Base-by-base conservation (phyloP, 2,329 filamentous ascomycete genomes). In the Metarhizium anisopliae region DNA sequence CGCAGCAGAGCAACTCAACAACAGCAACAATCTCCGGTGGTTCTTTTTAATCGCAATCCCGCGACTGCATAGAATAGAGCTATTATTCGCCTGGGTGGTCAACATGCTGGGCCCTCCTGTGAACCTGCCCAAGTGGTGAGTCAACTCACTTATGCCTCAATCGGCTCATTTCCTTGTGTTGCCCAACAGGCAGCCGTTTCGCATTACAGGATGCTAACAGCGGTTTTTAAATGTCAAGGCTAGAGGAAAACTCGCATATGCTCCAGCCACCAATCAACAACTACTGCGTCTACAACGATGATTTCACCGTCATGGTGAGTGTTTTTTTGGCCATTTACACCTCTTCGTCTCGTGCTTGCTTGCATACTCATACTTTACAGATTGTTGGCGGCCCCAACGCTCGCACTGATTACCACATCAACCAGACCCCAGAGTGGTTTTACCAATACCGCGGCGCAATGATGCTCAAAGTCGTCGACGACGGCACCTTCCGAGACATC, bases 341-440 rank as follows among this genome's bases (percentile, higher is more conserved):
- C 29, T 18, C 42, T 14, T 36, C 4, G 20, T 13, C 1, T 25
- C 2, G 3, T 20, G 8, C 8, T 40, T 16, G 38, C 11, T 40
- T 40, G 38, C 11, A 30, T 43, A 20, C 42, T 25, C 18, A 43
- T 52, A 40, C 40, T 8, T 13, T 16, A 8, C 61, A 85, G 87
- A 91, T 96, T 64, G 92, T 99, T 59, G 94, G 94, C 68, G 94
- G 94, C 13, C 94, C 94, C 66, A 97, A 97, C 72, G 90, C 90
- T 59, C 85, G 94, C 61, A 96, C 92, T 55, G 94, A 97, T 78
- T 99, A 96, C 78, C 94, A 97, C 80, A 93, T 97, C 81, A 97
- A 97, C 79, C 78, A 85, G 65, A 97, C 93, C 0, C 85, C 94
- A 13, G 94, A 97, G 72, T 97, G 92, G 86, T 99, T 97, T 83